phyloP scores from a whole-genome alignment of 192 early-diverging fungal genomes.

The Umbelopsis vinacea region DNA sequence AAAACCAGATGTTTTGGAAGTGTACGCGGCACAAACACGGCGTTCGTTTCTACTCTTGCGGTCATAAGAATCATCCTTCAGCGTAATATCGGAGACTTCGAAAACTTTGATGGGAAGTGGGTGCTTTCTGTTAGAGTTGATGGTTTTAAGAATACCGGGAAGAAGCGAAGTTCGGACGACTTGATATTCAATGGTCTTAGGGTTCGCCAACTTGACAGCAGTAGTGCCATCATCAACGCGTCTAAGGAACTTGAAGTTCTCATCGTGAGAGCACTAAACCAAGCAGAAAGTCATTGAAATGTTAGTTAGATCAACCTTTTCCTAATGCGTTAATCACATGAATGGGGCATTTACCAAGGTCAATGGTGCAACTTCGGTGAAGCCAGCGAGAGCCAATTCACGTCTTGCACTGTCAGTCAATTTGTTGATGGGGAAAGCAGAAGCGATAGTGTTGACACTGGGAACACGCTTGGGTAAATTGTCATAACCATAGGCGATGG shows the following conservation, averaged over 20 bases:
- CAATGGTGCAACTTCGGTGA: slow-evolving; percentile 92
- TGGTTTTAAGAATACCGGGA: slow-evolving; percentile 93
- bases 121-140: slow-evolving; percentile 85
- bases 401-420: slow-evolving; percentile 83
- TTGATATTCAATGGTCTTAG: slow-evolving; percentile 89
- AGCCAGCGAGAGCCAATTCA: slow-evolving; percentile 90
- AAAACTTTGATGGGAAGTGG: slow-evolving; percentile 93
- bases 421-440: slow-evolving; percentile 92
- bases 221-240: slow-evolving; percentile 76
- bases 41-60: slow-evolving; percentile 88
- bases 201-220: slow-evolving; percentile 90
- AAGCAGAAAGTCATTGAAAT: slow-evolving; percentile 18
- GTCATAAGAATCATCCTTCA: slow-evolving; percentile 84
- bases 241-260: slow-evolving; percentile 91
- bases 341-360: slow-evolving; percentile 70
- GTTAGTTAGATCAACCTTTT: neutral
- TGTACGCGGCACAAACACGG: slow-evolving; percentile 84
- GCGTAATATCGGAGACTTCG: slow-evolving; percentile 93
- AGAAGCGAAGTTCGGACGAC: slow-evolving; percentile 92
- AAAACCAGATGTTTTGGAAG: slow-evolving; percentile 82
- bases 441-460: slow-evolving; percentile 81
- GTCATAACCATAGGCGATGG: slow-evolving; percentile 97
- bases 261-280: slow-evolving; percentile 91
- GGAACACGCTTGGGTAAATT: slow-evolving; percentile 84
- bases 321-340: neutral